Evolutionary conservation across 345 rosid genomes (phyloP).

Genomic region (Salix exigua): DNA sequence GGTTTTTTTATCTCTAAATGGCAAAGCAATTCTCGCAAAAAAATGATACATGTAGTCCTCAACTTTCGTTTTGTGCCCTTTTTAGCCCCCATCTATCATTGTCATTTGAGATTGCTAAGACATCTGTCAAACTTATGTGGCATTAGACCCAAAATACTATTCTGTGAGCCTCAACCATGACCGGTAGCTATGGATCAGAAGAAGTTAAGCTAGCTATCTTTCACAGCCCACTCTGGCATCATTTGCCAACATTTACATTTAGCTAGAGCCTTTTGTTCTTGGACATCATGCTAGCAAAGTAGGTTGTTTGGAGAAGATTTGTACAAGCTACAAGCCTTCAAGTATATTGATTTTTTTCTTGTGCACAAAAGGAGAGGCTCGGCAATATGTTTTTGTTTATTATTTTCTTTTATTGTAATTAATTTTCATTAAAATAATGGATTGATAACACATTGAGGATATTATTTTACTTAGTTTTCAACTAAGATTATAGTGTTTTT

Average conservation of each 20-base stretch:
- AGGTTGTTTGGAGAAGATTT: not conserved
- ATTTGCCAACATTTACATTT: not conserved
- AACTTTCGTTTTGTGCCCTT: not conserved
- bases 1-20: not conserved
- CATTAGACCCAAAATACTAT: not conserved
- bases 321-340: not conserved
- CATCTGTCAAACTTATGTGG: not conserved
- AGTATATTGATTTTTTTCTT: not conserved
- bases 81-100: not conserved
- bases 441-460: too few species aligned
- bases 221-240: not conserved
- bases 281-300: not conserved
- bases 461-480: too few species aligned
- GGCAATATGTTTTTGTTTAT: too few species aligned
- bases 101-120: not conserved
- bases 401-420: too few species aligned
- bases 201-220: not conserved
- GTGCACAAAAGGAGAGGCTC: not conserved
- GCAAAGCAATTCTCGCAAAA: not conserved
- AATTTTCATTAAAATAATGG: too few species aligned
- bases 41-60: not conserved
- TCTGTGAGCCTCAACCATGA: not conserved
- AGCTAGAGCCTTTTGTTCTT: not conserved
- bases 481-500: too few species aligned
- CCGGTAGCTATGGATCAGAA: not conserved